Base-by-base conservation (phyloP, 2,329 filamentous ascomycete genomes). In the Epichloe elymi region DNA sequence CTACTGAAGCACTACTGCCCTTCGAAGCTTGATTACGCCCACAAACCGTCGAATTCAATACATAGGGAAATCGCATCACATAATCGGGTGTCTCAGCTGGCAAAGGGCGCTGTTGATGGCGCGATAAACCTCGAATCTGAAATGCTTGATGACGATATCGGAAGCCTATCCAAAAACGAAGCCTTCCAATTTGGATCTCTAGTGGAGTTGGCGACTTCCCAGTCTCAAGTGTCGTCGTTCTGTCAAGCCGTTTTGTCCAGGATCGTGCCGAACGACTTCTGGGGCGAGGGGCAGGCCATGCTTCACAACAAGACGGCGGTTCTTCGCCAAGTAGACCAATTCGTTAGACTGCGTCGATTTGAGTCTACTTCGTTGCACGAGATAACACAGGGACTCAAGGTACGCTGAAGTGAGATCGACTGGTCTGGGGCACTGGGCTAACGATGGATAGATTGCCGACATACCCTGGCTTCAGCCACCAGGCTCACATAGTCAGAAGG, bases 1-100 rank as follows among this genome's bases (percentile, higher is more conserved):
- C 69, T 97, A 45, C 68, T 98, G 26, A 75, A 80, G 15, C 75
- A 95, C 66, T 88, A 97, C 64, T 98, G 93, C 63, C 83, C 88
- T 64, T 58, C 64, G 5, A 39, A 55, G 2, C 53, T 67, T 30
- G 66, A 69, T 44, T 51, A 30, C 26, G 33, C 47, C 23, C 40
- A 3, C 12, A 33, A 23, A 14, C 38, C 15, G 2, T 51, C 46
- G 26, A 43, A 48, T 15, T 4, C 15, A 4, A 19, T 10, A 11
- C 40, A 26, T 14, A 5, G 26, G 20, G 12, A 8, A 20, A 19
- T 5, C 4, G 26, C 19, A n/a, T 1, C 10, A 14, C 37, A 11
- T 11, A 8, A 39, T 8, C 26, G 6, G 8, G 17, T 15, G 26
- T 19, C 40, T 45, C 33, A 23, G 20, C 10, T 14, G 5, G 5